Evolutionary conservation across 805 yeast genomes (phyloP).

Genomic region (Yarrowia sp.): DNA sequence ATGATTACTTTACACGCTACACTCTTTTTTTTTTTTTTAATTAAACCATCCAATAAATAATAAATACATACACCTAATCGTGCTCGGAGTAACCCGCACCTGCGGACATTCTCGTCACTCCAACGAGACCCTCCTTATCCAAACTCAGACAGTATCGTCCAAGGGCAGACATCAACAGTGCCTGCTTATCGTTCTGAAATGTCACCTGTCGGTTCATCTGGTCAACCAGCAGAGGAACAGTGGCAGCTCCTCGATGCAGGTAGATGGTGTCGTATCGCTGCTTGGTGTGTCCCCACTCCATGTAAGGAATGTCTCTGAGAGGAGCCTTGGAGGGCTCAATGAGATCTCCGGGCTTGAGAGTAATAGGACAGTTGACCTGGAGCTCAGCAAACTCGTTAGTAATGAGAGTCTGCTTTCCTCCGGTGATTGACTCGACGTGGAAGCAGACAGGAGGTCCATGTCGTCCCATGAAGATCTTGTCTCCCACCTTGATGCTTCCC

Average conservation of each 20-base stretch:
- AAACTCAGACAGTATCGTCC: constrained; percentile 4
- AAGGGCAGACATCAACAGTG: constrained; percentile 14
- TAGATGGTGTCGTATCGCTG: constrained; percentile 17
- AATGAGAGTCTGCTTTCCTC: background rate
- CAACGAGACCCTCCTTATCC: constrained; percentile 17
- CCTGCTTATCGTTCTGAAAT: constrained; percentile 16
- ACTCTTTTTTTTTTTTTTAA: background rate
- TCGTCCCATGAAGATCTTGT: constrained; percentile 22
- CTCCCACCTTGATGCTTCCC: constrained; percentile 3
- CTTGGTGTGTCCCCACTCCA: constrained; percentile 22
- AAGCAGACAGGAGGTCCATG: constrained; percentile 20
- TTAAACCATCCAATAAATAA: constrained; percentile 8
- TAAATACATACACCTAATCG: constrained; percentile 1
- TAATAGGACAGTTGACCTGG: constrained; percentile 8
- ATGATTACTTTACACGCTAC: too few species aligned
- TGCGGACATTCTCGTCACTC: constrained; percentile 15
- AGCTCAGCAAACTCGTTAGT: constrained; percentile 21
- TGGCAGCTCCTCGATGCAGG: constrained; percentile 17
- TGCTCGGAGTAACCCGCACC: constrained; percentile 22
- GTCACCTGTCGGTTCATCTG: constrained; percentile 23
- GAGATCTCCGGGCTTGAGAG: constrained; percentile 17
- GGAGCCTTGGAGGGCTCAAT: constrained; percentile 21
- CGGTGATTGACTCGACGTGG: constrained; percentile 18
- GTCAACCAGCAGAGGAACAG: constrained; percentile 12
- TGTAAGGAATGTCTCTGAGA: constrained; percentile 19